Evolutionary conservation across 1,284 basidiomycete species (phyloP).

Genomic region (Rhizopogon parksii): DNA sequence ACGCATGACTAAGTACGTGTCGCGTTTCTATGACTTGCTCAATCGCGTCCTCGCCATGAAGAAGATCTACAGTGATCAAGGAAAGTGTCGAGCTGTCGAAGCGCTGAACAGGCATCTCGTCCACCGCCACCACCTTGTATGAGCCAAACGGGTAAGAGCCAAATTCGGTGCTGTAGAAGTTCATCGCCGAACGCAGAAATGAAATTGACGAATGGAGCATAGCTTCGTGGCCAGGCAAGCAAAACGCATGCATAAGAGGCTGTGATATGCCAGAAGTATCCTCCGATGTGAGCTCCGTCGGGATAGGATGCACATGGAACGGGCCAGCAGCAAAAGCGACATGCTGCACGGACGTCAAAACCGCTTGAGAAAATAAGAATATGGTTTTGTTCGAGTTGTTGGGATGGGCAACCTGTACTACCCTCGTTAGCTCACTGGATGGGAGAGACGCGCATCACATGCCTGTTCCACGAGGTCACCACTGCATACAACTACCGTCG

Average conservation of each 20-base stretch:
- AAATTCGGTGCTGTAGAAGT: slow-evolving; percentile 86
- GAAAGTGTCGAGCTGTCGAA: slow-evolving; percentile 84
- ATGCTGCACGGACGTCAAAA: slow-evolving; percentile 90
- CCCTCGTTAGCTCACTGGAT: slow-evolving; percentile 13
- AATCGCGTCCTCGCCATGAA: slow-evolving; percentile 85
- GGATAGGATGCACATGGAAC: slow-evolving; percentile 77
- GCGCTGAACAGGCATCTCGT: slow-evolving; percentile 73
- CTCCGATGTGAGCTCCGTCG: slow-evolving; percentile 54
- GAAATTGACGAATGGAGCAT: slow-evolving; percentile 64
- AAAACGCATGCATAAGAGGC: slow-evolving; percentile 89
- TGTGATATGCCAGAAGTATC: slow-evolving; percentile 62
- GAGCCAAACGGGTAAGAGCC: slow-evolving; percentile 96
- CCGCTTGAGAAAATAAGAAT: slow-evolving; percentile 87
- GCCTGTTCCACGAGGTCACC: slow-evolving; percentile 93
- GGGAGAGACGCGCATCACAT: slow-evolving; percentile 20
- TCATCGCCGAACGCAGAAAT: slow-evolving; percentile 85
- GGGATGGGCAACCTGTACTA: slow-evolving; percentile 79
- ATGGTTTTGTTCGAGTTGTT: slow-evolving; percentile 92
- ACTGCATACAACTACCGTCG: slow-evolving; percentile 86
- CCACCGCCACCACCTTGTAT: slow-evolving; percentile 94
- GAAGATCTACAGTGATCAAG: slow-evolving; percentile 74
- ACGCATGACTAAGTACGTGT: slow-evolving; percentile 78
- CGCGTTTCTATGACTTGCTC: slow-evolving; percentile 93
- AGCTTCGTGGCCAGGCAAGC: slow-evolving; percentile 81
- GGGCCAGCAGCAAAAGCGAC: slow-evolving; percentile 95